phyloP scores from a whole-genome alignment of 2,329 filamentous ascomycete species.

The Fusarium fujikuroi region DNA sequence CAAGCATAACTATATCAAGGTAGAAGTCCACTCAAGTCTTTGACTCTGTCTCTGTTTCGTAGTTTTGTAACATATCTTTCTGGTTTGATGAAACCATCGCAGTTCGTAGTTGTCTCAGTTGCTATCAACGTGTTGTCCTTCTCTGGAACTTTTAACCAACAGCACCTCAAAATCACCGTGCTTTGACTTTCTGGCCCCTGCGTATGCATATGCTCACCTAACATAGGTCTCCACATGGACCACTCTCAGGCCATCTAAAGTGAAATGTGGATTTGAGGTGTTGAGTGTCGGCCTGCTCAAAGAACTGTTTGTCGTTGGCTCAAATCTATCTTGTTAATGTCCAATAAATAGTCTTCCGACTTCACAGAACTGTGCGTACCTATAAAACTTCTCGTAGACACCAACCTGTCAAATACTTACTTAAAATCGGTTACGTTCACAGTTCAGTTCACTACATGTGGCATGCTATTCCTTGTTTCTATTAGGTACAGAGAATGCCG shows the following conservation, averaged over 20 bases:
- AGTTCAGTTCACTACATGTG: too few relatives aligned
- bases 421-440: too few relatives aligned
- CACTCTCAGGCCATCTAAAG: background rate
- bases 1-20: background rate
- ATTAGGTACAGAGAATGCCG: too few relatives aligned
- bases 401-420: too few relatives aligned
- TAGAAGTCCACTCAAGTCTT: rapidly evolving
- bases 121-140: background rate
- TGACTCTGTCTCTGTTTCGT: background rate
- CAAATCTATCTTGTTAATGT: background rate
- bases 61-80: rapidly evolving
- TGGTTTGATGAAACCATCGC: too few relatives aligned
- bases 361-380: too few relatives aligned
- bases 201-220: too few relatives aligned
- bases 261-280: background rate
- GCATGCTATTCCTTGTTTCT: too few relatives aligned
- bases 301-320: background rate
- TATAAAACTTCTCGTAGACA: too few relatives aligned
- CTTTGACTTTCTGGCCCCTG: too few relatives aligned
- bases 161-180: background rate
- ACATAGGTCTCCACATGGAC: too few relatives aligned
- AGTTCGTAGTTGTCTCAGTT: background rate
- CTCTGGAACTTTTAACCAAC: background rate
- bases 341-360: too few relatives aligned
- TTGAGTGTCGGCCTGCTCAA: background rate